Conservation (phyloP, 208 protist genomes). For the Acanthamoeba culbertsoni region DNA sequence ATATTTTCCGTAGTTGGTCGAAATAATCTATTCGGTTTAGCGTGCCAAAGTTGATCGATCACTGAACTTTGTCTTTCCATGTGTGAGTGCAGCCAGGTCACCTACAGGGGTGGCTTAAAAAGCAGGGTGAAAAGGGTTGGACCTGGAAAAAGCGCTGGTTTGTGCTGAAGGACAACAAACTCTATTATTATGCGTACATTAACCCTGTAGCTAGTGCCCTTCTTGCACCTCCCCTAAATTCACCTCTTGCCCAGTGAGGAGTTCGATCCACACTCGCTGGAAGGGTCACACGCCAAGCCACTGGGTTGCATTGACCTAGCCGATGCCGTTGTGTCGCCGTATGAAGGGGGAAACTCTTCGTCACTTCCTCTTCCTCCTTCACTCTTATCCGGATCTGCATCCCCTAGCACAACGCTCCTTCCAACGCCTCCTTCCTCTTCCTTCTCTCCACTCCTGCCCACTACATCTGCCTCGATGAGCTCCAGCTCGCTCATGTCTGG, state of each 20-base stretch:
- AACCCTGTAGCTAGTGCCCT: not conserved
- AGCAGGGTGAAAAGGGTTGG: conserved; percentile 44
- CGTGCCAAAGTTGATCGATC: too few relatives aligned
- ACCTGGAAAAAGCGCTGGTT: conserved; percentile 43
- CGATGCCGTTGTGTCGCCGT: not conserved
- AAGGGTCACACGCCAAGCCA: not conserved
- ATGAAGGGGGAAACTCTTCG: not conserved
- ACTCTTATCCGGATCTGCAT: not conserved
- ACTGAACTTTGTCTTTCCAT: not conserved
- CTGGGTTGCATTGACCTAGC: not conserved
- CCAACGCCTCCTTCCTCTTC: not conserved
- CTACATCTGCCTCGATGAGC: not conserved
- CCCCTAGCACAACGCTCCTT: not conserved
- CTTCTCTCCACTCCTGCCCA: not conserved
- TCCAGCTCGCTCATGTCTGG: not conserved
- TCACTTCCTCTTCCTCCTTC: not conserved
- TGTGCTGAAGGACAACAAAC: conserved; percentile 55
- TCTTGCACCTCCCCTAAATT: not conserved
- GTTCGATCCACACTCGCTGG: not conserved
- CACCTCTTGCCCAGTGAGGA: not conserved
- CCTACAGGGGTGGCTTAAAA: conserved; percentile 34
- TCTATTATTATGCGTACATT: conserved; percentile 18
- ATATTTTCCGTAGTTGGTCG: too few relatives aligned
- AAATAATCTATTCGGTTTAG: too few relatives aligned
- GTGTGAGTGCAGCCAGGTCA: not conserved